phyloP scores from a whole-genome alignment of 495 filamentous ascomycete species.

The Penicillium paradoxum region DNA sequence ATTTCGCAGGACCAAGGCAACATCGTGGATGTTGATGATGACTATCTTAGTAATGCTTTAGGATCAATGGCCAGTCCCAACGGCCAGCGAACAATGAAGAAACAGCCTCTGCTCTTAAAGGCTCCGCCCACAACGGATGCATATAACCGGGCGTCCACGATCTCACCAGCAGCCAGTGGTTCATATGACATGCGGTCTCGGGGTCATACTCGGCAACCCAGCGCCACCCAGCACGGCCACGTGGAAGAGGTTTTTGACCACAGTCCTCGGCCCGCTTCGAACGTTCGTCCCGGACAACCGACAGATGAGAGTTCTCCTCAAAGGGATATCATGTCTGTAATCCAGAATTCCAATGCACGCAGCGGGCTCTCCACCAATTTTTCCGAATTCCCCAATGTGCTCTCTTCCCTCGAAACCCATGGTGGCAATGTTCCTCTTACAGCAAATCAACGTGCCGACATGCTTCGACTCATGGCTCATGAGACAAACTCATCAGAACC shows the following conservation, averaged over 20 bases:
- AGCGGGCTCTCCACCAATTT: conserved; percentile 45
- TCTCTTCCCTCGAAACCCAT: conserved; percentile 63
- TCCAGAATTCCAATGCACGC: conserved; percentile 71
- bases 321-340: conserved; percentile 81
- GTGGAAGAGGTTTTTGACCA: conserved; percentile 44
- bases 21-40: conserved; percentile 71
- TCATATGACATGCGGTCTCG: conserved; percentile 33
- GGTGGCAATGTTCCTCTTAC: conserved; percentile 64
- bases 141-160: conserved; percentile 32
- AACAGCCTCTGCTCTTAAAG: conserved; percentile 47
- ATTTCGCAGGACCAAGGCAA: conserved; percentile 63
- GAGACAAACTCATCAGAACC: conserved; percentile 33
- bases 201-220: conserved; percentile 33
- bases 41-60: conserved; percentile 36
- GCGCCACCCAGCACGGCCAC: conserved; percentile 30
- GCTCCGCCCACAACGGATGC: conserved; percentile 39
- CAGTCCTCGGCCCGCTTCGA: conserved; percentile 29
- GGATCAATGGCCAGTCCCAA: conserved; percentile 35
- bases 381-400: conserved; percentile 67
- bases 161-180: conserved; percentile 33
- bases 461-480: conserved; percentile 74
- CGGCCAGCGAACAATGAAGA: conserved; percentile 42
- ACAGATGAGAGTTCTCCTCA: conserved; percentile 38
- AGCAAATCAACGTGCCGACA: conserved; percentile 68
- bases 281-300: conserved; percentile 15